Evolutionary conservation across 768 basidiomycete species (phyloP), one percentile per base, ranked within the genome.

Genomic region (Lactarius pseudohatsudake): DNA sequence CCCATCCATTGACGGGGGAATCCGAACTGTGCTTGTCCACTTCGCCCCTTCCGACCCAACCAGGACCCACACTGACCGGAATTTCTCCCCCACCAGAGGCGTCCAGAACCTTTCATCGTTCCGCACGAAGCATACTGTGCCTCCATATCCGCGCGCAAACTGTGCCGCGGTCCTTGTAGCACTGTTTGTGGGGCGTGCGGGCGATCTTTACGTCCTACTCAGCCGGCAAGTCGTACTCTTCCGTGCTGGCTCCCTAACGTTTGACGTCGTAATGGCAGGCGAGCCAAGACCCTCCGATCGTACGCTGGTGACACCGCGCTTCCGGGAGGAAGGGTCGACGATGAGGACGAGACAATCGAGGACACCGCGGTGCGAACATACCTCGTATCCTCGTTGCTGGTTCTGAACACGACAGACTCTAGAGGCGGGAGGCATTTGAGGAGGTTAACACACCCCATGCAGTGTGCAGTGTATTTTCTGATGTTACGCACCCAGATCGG

Each of bases 261-360:
- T 53, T 56, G 50, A 58, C 36, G 34, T 55, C 30, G 57, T 59
- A 5, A 11, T 38, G 30, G 61, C 59, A 96, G 94, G 67, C 87
- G 94, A 2, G 86, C 93, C 1, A 81, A 88, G 0, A 84, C 84
- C 3, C 77, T 96, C 70, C 80, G 86, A 43, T 82, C 88, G 10
- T 96, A 91, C 71, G 90, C 94, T 0, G 92, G 92, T 0, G 94
- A 96, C 74, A 96, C 94, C 0, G 90, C 92, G 1, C 77, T 96
- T 5, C 94, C 94, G 0, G 94, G 94, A 7, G 94, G 94, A 0
- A 92, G 88, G 73, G 82, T 88, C 8, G 94, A 96, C 18, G 78
- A 79, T 2, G 80, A 78, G 47, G 94, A 96, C 74, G 74, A 72
- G 68, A 85, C 83, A 47, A 78, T 87, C 3, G 94, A 95, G 72